Conservation (phyloP, 1,139 yeast genomes). For the Protomyces gravidus region DNA sequence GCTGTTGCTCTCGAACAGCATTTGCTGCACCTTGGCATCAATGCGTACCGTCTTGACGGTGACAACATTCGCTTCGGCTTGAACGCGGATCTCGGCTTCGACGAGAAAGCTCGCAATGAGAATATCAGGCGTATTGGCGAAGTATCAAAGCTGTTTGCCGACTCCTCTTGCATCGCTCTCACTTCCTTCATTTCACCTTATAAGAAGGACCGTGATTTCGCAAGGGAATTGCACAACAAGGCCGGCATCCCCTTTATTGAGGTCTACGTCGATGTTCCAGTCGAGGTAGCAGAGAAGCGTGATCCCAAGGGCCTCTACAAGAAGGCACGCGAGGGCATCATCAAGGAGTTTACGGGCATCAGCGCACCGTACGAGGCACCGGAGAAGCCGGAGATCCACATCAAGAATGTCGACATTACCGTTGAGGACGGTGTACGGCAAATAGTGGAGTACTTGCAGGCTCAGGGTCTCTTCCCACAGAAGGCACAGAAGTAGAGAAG, state of each 20-base stretch:
- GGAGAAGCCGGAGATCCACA: conserved; percentile 71
- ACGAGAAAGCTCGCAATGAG: conserved; percentile 87
- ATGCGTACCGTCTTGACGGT: conserved; percentile 87
- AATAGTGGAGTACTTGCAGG: conserved; percentile 64
- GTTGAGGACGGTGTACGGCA: conserved; percentile 76
- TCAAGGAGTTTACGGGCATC: conserved; percentile 83
- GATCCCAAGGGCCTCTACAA: conserved; percentile 96
- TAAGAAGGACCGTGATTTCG: conserved; percentile 73
- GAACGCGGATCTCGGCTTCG: conserved; percentile 89
- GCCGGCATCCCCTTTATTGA: conserved; percentile 78
- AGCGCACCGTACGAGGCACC: conserved; percentile 97
- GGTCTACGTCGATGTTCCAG: conserved; percentile 86
- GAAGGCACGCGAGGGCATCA: conserved; percentile 91
- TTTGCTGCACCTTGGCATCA: conserved; percentile 60
- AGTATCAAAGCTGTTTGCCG: conserved; percentile 88
- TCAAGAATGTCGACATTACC: conserved; percentile 64
- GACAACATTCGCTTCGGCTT: conserved; percentile 91
- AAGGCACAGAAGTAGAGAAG: not conserved
- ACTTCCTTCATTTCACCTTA: conserved; percentile 93
- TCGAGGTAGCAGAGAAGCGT: conserved; percentile 89
- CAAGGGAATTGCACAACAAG: conserved; percentile 75
- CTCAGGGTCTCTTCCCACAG: conserved; percentile 40
- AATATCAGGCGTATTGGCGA: conserved; percentile 91
- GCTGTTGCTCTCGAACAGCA: conserved; percentile 91
- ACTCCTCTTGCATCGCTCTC: conserved; percentile 74